Evolutionary conservation across 106 monocot genomes (phyloP).

Genomic region (Platanthera guangdongensis): DNA sequence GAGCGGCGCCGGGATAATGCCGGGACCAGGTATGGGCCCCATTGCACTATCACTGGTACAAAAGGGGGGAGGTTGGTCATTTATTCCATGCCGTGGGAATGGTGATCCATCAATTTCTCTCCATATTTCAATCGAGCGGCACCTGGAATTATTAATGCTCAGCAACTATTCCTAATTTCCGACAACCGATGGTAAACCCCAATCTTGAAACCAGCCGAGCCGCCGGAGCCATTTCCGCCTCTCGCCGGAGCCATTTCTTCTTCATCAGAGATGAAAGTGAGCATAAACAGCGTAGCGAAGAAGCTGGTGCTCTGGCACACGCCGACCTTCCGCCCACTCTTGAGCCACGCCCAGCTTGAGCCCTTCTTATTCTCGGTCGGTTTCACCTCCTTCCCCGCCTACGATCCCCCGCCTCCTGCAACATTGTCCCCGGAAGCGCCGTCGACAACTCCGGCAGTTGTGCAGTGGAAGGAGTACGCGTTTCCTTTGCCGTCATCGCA

Average conservation of each 20-base stretch:
- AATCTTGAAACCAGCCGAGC: too few relatives aligned
- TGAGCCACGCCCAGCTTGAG: constrained; percentile 65
- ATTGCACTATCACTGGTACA: too few relatives aligned
- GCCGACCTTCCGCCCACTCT: constrained; percentile 52
- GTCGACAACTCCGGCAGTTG: background rate
- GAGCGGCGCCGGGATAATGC: too few relatives aligned
- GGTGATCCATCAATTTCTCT: too few relatives aligned
- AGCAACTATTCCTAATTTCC: too few relatives aligned
- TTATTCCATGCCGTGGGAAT: too few relatives aligned
- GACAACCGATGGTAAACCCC: too few relatives aligned
- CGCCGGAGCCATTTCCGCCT: background rate
- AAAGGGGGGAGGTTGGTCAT: too few relatives aligned
- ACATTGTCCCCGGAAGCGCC: background rate
- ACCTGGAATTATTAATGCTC: too few relatives aligned
- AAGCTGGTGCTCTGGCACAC: constrained; percentile 65
- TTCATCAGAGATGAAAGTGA: constrained; percentile 7
- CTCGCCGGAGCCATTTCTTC: background rate
- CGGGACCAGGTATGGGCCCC: too few relatives aligned
- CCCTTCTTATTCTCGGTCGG: constrained; percentile 47
- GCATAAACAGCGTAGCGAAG: constrained; percentile 39
- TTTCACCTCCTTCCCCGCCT: constrained; percentile 30
- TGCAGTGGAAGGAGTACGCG: constrained; percentile 48
- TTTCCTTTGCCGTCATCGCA: constrained; percentile 11
- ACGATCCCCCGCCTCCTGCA: background rate
- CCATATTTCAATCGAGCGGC: too few relatives aligned